phyloP scores from a whole-genome alignment of 306 rosid species.

The Adenanthera pavonina region DNA sequence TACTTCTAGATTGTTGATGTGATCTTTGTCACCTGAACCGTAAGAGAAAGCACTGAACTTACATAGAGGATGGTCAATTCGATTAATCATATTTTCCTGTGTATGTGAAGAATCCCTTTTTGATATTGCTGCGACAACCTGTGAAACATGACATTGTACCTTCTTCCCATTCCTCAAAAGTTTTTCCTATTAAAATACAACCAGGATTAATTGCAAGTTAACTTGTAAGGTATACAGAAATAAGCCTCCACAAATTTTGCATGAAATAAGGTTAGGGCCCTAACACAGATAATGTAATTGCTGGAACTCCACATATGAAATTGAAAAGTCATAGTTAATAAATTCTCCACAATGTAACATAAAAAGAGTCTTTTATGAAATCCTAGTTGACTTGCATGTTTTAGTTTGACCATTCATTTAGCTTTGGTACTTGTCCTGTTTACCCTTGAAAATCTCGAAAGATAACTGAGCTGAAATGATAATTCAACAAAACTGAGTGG shows the following conservation, averaged over 20 bases:
- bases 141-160: slow-evolving; percentile 55
- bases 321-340: slow-evolving; percentile 2
- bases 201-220: slow-evolving; percentile 29
- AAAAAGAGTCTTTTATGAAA: slow-evolving; percentile 20
- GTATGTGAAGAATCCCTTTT: slow-evolving; percentile 35
- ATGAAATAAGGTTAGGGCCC: background rate
- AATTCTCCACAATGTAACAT: slow-evolving; percentile 24
- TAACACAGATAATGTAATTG: background rate
- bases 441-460: background rate
- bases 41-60: slow-evolving; percentile 62
- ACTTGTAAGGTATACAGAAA: slow-evolving; percentile 26
- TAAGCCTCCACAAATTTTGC: slow-evolving; percentile 24
- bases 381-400: slow-evolving; percentile 6
- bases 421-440: slow-evolving; percentile 13
- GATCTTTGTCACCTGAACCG: slow-evolving; percentile 69
- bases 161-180: slow-evolving; percentile 67
- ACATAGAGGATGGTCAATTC: slow-evolving; percentile 68
- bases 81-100: slow-evolving; percentile 45
- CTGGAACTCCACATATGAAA: slow-evolving; percentile 4
- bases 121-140: slow-evolving; percentile 49
- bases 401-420: background rate
- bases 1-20: slow-evolving; percentile 54
- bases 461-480: slow-evolving; percentile 2
- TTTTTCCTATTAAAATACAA: slow-evolving; percentile 63
- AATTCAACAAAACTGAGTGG: slow-evolving; percentile 15